Evolutionary conservation across 2,329 filamentous ascomycete genomes (phyloP).

Genomic region (Byssoonygena ceratinophila): DNA sequence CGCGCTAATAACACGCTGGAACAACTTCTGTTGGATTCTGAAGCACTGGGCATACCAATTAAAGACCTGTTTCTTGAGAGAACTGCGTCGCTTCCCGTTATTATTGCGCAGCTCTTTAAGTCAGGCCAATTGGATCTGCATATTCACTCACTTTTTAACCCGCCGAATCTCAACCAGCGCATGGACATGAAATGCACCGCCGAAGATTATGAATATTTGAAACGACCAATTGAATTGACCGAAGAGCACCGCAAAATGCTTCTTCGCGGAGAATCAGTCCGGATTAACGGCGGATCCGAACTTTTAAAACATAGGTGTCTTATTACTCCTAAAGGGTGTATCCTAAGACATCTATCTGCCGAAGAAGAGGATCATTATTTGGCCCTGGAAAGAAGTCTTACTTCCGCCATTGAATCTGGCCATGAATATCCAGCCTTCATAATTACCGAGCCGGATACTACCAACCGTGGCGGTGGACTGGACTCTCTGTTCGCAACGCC

Average conservation of each 20-base stretch:
- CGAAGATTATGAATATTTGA: conserved; percentile 33
- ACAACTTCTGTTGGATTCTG: conserved; percentile 32
- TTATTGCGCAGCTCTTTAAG: conserved; percentile 33
- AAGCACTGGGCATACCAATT: conserved; percentile 26
- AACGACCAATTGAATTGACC: conserved; percentile 32
- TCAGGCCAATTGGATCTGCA: conserved; percentile 30
- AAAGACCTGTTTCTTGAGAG: conserved; percentile 36
- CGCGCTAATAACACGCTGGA: conserved; percentile 32
- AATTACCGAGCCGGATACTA: conserved; percentile 33
- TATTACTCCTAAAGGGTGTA: conserved; percentile 37
- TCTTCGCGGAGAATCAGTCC: conserved; percentile 34
- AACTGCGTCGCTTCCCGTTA: conserved; percentile 29
- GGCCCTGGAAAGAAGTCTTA: conserved; percentile 33
- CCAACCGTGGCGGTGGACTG: conserved; percentile 36
- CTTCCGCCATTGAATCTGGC: conserved; percentile 25
- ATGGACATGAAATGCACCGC: conserved; percentile 35
- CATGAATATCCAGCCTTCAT: conserved; percentile 31
- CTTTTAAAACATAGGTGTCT: conserved; percentile 35
- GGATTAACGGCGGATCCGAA: conserved; percentile 28
- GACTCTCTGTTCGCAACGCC: conserved; percentile 37
- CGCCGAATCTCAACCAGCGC: conserved; percentile 33
- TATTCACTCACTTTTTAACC: conserved; percentile 33
- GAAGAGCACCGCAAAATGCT: conserved; percentile 36
- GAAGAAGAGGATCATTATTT: conserved; percentile 40
- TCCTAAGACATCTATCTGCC: conserved; percentile 35